Evolutionary conservation across 2,329 filamentous ascomycete genomes (phyloP), one percentile per base, ranked within the genome.

Genomic region (Ilyonectria mors-panacis): DNA sequence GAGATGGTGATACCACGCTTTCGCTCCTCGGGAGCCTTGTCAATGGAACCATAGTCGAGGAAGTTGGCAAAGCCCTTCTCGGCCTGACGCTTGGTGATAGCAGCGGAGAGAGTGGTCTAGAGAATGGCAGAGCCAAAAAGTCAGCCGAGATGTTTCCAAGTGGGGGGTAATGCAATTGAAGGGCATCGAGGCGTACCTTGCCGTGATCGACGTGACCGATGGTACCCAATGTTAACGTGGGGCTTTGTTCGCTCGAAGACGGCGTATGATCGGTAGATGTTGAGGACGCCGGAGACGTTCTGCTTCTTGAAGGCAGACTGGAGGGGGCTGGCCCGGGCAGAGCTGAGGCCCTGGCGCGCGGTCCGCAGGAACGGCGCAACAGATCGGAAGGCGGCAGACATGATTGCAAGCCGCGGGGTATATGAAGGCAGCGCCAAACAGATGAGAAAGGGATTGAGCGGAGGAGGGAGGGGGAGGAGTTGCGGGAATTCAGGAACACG

Each of bases 1-100:
- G 96, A 95, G 82, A 99, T 99, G 82, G 96, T 99, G 85, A 99
- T 99, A 92, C 96, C 96, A 90, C 96, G 95, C 90, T 98, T 98
- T 81, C 96, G 93, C 90, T 99, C 96, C 86, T 99, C 96, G 73
- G 96, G 96, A 62, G 96, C 96, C 88, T 98, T 99, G 87, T 99
- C 96, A 81, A 99, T 99, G 79, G 96, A 87, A 81, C 94, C 94
- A 88, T 99, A 99, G 63, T 98, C 96, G 81, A 98, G 92, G 87
- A 96, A 99, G 85, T 86, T 94, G 81, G 96, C 96, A 77, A 94
- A 87, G 71, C 96, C 95, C 88, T 98, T 98, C 80, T 95, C 93
- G 76, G 96, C 91, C 85, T 98, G 96, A 81, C 95, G 90, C 88
- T 99, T 99, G 79, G 96, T 99, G 86, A 99, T 99, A 80, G 96